Conservation (phyloP, 2,329 filamentous ascomycete species). For the Cladobotryum mycophilum region DNA sequence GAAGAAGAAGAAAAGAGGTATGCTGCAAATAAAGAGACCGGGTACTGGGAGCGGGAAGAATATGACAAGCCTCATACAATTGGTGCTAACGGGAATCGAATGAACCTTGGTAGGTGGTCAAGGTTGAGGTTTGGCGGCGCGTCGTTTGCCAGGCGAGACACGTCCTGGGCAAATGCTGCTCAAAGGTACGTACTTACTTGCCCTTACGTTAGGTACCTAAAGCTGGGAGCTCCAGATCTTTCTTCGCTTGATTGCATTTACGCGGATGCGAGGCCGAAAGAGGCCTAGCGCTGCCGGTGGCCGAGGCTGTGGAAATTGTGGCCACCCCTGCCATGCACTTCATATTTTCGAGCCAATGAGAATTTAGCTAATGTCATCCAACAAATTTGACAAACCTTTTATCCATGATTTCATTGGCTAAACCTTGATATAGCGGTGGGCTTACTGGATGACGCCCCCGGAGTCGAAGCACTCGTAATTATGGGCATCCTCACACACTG, state of each 20-base stretch:
- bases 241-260: no score
- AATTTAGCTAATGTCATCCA: conserved; percentile 12
- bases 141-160: no score
- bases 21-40: not conserved
- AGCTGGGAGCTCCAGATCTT: no score
- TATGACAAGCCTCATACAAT: no score
- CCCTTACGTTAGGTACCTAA: no score
- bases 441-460: conserved; percentile 1
- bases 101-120: no score
- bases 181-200: no score
- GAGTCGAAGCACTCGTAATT: not conserved
- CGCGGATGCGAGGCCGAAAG: conserved; percentile 1
- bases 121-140: no score
- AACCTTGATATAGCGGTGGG: not conserved
- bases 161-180: no score
- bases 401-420: not conserved
- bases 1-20: not conserved
- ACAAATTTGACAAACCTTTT: not conserved
- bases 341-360: not conserved
- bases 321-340: conserved; percentile 11
- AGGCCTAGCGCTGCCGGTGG: conserved; percentile 17
- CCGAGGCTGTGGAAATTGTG: conserved; percentile 13
- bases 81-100: no score
- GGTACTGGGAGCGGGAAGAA: not conserved
- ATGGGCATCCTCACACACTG: no score